Percentiles rank a stretch among this genome's conserved stretches.
Evolutionary conservation across 192 early-diverging fungal species (phyloP).

Genomic region (Piromyces sp.): DNA sequence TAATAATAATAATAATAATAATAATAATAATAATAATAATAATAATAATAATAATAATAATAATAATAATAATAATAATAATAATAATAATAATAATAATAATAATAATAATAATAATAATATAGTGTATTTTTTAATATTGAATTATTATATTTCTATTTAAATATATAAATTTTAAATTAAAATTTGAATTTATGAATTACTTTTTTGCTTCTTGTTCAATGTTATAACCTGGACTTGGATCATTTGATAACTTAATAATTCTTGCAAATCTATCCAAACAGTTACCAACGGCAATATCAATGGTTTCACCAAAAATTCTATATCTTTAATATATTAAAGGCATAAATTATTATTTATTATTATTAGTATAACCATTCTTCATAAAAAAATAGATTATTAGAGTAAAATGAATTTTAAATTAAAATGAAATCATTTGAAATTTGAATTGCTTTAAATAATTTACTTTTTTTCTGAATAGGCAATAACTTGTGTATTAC

Average conservation of each 20-base stretch:
- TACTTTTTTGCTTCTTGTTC: slow-evolving; percentile 85
- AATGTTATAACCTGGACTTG: slow-evolving; percentile 94
- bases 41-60: too few species aligned
- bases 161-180: too few species aligned
- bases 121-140: too few species aligned
- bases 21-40: too few species aligned
- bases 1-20: slow-evolving; percentile 15
- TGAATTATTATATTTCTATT: too few species aligned
- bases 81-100: too few species aligned
- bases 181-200: not conserved
- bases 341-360: too few species aligned
- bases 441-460: not conserved
- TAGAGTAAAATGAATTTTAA: not conserved
- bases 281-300: slow-evolving; percentile 97
- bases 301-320: slow-evolving; percentile 96
- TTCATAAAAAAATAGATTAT: too few species aligned
- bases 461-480: slow-evolving; percentile 70
- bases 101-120: too few species aligned
- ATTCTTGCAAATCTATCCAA: slow-evolving; percentile 93
- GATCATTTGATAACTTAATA: slow-evolving; percentile 82
- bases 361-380: not conserved
- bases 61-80: too few species aligned
- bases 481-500: slow-evolving; percentile 98
- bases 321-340: slow-evolving; percentile 46
- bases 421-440: too few species aligned